A percentile compares a stretch with the other conserved stretches of the same genome.
Evolutionary conservation across 2,329 filamentous ascomycete species (phyloP).

Genomic region (Stagonosporopsis vannaccii): DNA sequence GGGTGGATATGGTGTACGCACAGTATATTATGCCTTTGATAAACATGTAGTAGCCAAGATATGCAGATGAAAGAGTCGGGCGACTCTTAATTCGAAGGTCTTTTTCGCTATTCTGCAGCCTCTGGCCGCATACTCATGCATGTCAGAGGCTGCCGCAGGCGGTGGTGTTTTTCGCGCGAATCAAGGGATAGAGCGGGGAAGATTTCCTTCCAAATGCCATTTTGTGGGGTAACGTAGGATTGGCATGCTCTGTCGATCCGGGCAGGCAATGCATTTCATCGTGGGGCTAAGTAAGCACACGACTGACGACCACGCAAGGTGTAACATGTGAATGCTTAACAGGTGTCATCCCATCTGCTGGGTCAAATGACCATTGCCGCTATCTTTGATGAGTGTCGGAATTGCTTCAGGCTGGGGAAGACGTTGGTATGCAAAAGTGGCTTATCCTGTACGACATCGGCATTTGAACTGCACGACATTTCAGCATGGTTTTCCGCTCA

Average conservation of each 20-base stretch:
- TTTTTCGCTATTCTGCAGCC: slow-evolving; percentile 10
- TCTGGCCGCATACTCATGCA: slow-evolving; percentile 36
- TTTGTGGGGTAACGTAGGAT: slow-evolving; percentile 48
- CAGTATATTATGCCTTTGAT: neutral
- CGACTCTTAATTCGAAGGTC: neutral
- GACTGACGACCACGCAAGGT: neutral
- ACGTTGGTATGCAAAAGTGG: neutral
- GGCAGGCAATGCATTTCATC: slow-evolving; percentile 29
- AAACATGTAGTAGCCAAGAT: neutral
- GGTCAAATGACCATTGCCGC: neutral
- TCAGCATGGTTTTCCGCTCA: neutral
- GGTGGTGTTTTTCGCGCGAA: slow-evolving; percentile 30
- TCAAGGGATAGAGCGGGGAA: slow-evolving; percentile 47
- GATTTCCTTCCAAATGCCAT: slow-evolving; percentile 39
- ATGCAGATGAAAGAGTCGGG: neutral
- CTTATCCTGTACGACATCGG: neutral
- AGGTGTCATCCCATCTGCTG: neutral
- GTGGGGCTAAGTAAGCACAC: slow-evolving; percentile 34
- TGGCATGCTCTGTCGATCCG: slow-evolving; percentile 33
- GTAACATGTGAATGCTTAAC: too few species aligned
- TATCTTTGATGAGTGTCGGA: neutral
- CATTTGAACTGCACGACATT: slow-evolving; percentile 1
- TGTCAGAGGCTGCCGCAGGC: slow-evolving; percentile 40
- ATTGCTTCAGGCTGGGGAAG: neutral
- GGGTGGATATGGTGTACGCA: neutral